These are phyloP conservation scores for Kappamyces sp. DNA, from an alignment of 192 early-diverging fungal genomes.

Conservation along the genomic window DNA sequence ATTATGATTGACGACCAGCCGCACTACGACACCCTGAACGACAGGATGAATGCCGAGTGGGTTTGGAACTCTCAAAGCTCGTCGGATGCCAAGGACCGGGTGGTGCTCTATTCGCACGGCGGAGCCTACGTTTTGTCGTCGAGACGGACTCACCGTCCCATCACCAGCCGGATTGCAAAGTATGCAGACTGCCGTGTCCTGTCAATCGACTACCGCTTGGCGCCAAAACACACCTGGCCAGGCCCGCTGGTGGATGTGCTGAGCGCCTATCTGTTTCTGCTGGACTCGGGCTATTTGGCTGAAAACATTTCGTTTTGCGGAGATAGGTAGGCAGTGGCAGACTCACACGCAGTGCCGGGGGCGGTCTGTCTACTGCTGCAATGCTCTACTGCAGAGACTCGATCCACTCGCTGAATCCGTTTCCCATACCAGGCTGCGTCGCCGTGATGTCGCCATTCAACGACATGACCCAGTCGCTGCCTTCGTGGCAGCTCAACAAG, in stretches of 20 bases:
- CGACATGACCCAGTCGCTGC: constrained; percentile 22
- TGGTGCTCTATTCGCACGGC: constrained; percentile 12
- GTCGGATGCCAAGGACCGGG: neutral
- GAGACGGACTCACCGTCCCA: constrained; percentile 10
- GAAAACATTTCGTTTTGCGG: constrained; percentile 21
- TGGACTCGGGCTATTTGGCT: constrained; percentile 27
- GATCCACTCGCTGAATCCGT: constrained; percentile 36
- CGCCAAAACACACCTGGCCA: constrained; percentile 25
- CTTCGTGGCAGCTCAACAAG: constrained; percentile 19
- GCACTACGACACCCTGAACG: neutral
- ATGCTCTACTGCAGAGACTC: constrained; percentile 31
- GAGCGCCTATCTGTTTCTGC: constrained; percentile 24
- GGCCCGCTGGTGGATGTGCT: constrained; percentile 21
- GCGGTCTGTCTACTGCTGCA: constrained; percentile 10
- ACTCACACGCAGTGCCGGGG: constrained; percentile 14
- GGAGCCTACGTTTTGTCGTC: constrained; percentile 10
- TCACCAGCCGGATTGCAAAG: constrained; percentile 41
- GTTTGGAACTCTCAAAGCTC: constrained; percentile 6
- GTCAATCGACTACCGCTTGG: constrained; percentile 32
- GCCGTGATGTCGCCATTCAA: constrained; percentile 52
- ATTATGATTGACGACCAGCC: neutral
- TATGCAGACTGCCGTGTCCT: constrained; percentile 41
- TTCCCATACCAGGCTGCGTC: constrained; percentile 40
- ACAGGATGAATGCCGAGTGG: constrained; percentile 13
- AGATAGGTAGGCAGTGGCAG: neutral